Conservation (phyloP, 1,139 yeast genomes). For the Saccharomyces hybrid region DNA sequence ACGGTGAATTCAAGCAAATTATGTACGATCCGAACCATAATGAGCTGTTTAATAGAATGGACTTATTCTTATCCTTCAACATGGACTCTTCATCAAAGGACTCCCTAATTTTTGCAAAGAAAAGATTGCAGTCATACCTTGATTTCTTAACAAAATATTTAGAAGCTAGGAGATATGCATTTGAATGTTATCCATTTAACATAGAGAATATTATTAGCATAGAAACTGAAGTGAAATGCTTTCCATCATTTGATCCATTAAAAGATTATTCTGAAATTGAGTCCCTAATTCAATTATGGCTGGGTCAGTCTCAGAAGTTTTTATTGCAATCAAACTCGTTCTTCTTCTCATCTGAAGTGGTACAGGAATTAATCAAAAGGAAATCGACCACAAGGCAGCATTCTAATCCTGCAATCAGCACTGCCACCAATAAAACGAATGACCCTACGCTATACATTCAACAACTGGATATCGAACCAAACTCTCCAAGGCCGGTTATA, state of each 20-base stretch:
- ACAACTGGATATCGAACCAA: slow-evolving; percentile 3
- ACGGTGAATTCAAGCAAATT: slow-evolving; percentile 22
- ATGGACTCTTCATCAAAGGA: slow-evolving; percentile 18
- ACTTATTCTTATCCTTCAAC: slow-evolving; percentile 24
- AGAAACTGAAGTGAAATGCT: slow-evolving; percentile 7
- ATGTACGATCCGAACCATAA: slow-evolving; percentile 24
- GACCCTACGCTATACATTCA: slow-evolving; percentile 7
- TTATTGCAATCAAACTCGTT: slow-evolving; percentile 22
- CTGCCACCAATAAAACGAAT: background rate
- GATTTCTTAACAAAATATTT: slow-evolving; percentile 18
- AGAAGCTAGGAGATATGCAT: slow-evolving; percentile 16
- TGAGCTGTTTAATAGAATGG: slow-evolving; percentile 18
- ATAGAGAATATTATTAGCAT: slow-evolving; percentile 11
- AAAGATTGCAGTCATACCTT: slow-evolving; percentile 19
- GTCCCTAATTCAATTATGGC: slow-evolving; percentile 23
- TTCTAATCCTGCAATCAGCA: slow-evolving; percentile 2
- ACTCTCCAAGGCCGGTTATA: slow-evolving; percentile 1
- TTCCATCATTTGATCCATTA: slow-evolving; percentile 10
- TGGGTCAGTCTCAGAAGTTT: slow-evolving; percentile 20
- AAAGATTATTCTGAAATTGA: slow-evolving; percentile 15
- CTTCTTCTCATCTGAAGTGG: slow-evolving; percentile 21
- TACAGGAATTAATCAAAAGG: slow-evolving; percentile 18
- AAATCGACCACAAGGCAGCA: slow-evolving; percentile 13
- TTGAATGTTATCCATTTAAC: slow-evolving; percentile 18
- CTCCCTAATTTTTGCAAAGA: slow-evolving; percentile 14